Conservation (phyloP, 1,139 yeast species). For the Zygosaccharomyces sapae region DNA sequence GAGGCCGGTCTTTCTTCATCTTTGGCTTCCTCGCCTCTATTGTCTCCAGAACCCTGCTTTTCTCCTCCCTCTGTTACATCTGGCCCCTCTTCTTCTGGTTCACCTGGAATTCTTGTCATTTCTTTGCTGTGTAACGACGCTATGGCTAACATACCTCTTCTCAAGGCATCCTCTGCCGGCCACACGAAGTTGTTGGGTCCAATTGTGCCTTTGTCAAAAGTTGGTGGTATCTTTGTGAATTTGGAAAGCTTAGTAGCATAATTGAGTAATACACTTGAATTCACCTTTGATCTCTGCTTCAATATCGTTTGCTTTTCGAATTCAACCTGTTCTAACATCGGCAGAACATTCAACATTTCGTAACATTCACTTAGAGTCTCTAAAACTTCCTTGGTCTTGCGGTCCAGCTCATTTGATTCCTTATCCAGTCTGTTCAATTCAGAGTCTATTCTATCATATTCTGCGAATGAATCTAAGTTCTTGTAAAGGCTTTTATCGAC, state of each 20-base stretch:
- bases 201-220: conserved; percentile 49
- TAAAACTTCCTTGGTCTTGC: conserved; percentile 40
- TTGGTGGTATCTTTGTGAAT: conserved; percentile 82
- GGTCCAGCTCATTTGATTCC: conserved; percentile 38
- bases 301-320: conserved; percentile 36
- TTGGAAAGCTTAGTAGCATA: conserved; percentile 89
- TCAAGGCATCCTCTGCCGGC: conserved; percentile 93
- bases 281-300: conserved; percentile 30
- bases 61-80: conserved; percentile 15
- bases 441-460: conserved; percentile 42
- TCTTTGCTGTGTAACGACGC: conserved; percentile 57
- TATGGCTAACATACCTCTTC: conserved; percentile 83
- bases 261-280: conserved; percentile 53
- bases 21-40: conserved; percentile 16
- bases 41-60: background rate
- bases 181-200: conserved; percentile 86
- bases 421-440: conserved; percentile 39
- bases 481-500: conserved; percentile 40
- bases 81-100: conserved; percentile 18
- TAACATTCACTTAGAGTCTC: conserved; percentile 50
- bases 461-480: conserved; percentile 40
- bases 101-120: conserved; percentile 43
- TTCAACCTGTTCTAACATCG: conserved; percentile 36
- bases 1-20: conserved; percentile 24
- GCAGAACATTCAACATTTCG: conserved; percentile 39